These are phyloP conservation scores for Sarcocystis neurona DNA, from an alignment of 169 alveolate genomes.

Conservation along the genomic window DNA sequence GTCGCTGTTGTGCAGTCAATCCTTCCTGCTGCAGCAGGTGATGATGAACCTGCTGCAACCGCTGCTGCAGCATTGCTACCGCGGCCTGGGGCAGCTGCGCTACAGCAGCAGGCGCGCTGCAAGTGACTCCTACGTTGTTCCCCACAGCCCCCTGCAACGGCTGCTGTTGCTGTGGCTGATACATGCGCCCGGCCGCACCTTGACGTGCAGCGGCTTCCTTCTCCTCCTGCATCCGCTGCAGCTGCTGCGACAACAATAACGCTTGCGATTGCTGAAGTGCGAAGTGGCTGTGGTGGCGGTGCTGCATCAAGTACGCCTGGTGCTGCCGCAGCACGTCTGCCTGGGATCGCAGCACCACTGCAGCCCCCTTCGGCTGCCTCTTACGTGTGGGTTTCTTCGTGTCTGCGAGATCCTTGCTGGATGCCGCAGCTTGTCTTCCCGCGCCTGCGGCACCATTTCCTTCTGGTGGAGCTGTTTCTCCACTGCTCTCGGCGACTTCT, in stretches of 20 bases:
- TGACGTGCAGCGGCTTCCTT: neutral
- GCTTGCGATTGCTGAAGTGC: too few species aligned
- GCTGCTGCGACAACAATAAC: neutral
- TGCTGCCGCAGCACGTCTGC: neutral
- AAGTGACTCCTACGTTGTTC: neutral
- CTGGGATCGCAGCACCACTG: neutral
- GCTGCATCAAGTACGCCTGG: neutral
- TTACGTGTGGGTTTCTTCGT: neutral
- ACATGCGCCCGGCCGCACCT: neutral
- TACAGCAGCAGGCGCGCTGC: neutral
- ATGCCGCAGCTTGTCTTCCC: neutral
- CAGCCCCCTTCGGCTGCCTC: neutral
- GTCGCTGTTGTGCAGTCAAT: neutral
- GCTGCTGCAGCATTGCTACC: neutral
- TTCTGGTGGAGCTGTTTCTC: neutral
- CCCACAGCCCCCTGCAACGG: neutral
- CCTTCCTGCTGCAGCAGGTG: conserved; percentile 10
- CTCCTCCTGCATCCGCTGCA: neutral
- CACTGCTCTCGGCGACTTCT: neutral
- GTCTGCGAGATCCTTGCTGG: neutral
- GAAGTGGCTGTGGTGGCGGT: too few species aligned
- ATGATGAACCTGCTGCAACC: neutral
- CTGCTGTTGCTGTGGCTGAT: neutral
- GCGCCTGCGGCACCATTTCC: neutral
- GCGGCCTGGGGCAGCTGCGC: neutral